Conservation (phyloP, 2,329 filamentous ascomycete genomes). For the Metarhizium album region DNA sequence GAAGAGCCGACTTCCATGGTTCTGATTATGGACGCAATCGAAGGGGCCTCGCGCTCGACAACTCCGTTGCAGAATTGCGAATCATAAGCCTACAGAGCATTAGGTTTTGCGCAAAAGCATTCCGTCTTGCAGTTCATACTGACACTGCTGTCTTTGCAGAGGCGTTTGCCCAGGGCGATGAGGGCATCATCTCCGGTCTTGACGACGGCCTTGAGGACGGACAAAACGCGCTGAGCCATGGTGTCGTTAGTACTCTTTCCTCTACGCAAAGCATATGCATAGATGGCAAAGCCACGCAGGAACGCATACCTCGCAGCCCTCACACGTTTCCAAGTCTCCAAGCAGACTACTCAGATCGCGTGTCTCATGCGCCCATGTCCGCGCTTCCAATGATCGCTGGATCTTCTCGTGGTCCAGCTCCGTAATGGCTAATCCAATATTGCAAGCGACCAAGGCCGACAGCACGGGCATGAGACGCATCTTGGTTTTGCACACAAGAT, state of each 20-base stretch:
- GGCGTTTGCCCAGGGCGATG: constrained; percentile 15
- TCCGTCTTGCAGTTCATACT: background rate
- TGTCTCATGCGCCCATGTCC: background rate
- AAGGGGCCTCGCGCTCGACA: constrained; percentile 38
- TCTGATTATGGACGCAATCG: constrained; percentile 36
- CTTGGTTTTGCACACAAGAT: background rate
- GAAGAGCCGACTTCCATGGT: constrained; percentile 35
- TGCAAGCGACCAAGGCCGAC: background rate
- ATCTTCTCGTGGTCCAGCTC: background rate
- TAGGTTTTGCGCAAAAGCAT: background rate
- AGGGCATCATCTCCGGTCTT: constrained; percentile 29
- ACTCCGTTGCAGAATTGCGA: constrained; percentile 42
- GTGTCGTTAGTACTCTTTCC: background rate
- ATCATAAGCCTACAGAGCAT: constrained; percentile 30
- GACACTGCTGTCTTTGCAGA: constrained; percentile 20
- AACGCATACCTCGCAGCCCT: constrained; percentile 5
- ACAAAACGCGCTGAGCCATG: constrained; percentile 1
- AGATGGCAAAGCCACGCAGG: background rate
- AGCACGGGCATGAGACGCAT: background rate
- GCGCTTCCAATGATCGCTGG: background rate
- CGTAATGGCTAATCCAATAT: background rate
- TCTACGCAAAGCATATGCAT: background rate
- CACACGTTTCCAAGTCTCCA: constrained; percentile 1
- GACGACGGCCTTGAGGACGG: constrained; percentile 29
- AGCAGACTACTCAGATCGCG: background rate